Percentiles rank a stretch among this genome's conserved stretches.
Evolutionary conservation across 2,329 filamentous ascomycete species (phyloP).

Genomic region (Trichoderma arundinaceum): DNA sequence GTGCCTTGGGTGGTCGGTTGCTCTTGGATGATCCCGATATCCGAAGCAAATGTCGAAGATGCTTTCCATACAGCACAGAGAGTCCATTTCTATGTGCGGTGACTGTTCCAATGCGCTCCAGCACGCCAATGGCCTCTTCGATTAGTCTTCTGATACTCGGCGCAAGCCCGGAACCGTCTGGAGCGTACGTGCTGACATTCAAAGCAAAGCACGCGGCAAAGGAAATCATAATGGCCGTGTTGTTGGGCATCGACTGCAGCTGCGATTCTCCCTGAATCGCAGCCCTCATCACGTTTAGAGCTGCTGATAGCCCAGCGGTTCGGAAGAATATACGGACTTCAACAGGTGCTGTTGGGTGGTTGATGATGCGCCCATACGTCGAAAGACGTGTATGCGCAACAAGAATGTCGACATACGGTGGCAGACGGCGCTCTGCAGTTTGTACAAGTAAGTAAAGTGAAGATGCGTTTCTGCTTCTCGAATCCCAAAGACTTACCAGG

Average conservation of each 20-base stretch:
- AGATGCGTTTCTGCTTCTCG: background rate
- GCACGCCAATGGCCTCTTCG: slow-evolving; percentile 69
- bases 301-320: slow-evolving; percentile 71
- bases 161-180: slow-evolving; percentile 62
- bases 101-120: slow-evolving; percentile 70
- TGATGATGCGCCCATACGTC: slow-evolving; percentile 76
- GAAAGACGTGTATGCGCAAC: slow-evolving; percentile 75
- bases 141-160: slow-evolving; percentile 69
- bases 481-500: slow-evolving; percentile 46
- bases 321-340: slow-evolving; percentile 76
- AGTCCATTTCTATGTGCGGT: slow-evolving; percentile 71
- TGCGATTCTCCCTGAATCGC: slow-evolving; percentile 74
- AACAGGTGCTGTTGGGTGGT: slow-evolving; percentile 71
- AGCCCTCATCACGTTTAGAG: slow-evolving; percentile 75
- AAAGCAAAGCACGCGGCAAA: slow-evolving; percentile 74
- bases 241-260: slow-evolving; percentile 78
- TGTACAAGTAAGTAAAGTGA: background rate
- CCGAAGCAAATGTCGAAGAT: slow-evolving; percentile 52
- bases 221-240: slow-evolving; percentile 79
- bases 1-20: slow-evolving; percentile 29
- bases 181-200: slow-evolving; percentile 65
- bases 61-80: slow-evolving; percentile 58
- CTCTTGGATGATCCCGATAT: slow-evolving; percentile 42
- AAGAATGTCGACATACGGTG: slow-evolving; percentile 76
- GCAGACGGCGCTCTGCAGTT: slow-evolving; percentile 57